Conservation (phyloP, 129 eudicot species). For the Escallonia herrerae region DNA sequence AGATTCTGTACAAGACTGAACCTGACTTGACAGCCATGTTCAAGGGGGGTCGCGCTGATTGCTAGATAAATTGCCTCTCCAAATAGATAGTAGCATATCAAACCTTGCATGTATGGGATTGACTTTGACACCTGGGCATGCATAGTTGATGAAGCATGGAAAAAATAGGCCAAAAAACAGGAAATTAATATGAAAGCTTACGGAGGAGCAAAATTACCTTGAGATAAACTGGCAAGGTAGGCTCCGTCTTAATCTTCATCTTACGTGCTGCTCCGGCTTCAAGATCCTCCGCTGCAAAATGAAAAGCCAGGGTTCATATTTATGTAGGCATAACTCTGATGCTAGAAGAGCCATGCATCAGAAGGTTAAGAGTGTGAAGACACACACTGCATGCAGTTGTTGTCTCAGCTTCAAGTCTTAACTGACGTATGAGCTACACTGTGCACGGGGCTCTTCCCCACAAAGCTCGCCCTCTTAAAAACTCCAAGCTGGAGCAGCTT, state of each 20-base stretch:
- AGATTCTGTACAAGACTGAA: slow-evolving; percentile 76
- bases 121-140: slow-evolving; percentile 17
- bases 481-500: no score
- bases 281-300: slow-evolving; percentile 76
- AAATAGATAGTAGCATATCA: slow-evolving; percentile 34
- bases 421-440: no score
- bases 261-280: slow-evolving; percentile 61
- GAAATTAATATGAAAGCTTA: neutral
- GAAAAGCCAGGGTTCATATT: no score
- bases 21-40: slow-evolving; percentile 41
- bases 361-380: no score
- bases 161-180: neutral
- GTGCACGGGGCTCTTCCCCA: no score
- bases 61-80: slow-evolving; percentile 51
- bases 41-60: slow-evolving; percentile 40
- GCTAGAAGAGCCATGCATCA: no score
- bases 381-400: no score
- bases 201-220: slow-evolving; percentile 43
- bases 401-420: no score
- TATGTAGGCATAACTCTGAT: no score
- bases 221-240: slow-evolving; percentile 81
- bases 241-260: slow-evolving; percentile 68
- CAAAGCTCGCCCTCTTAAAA: no score
- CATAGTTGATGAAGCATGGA: neutral
- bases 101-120: slow-evolving; percentile 21